Evolutionary conservation across 805 yeast genomes (phyloP), one percentile per base, ranked within the genome.

Genomic region (Candida nonsorbophila): DNA sequence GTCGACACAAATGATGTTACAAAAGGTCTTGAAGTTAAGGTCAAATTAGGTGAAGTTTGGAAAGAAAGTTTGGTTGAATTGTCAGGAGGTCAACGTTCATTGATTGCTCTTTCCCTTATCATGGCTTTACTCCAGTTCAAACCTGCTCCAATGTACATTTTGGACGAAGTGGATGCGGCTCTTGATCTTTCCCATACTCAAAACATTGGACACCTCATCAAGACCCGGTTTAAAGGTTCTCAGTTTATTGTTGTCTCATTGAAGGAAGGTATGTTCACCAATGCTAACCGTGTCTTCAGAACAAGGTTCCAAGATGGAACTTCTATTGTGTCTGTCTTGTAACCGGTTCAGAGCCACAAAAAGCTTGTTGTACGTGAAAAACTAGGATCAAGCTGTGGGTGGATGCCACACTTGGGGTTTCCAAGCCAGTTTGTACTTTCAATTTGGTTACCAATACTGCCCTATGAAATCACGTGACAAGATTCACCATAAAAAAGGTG

Each of bases 101-200:
- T 94, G 40, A 84, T 90, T 40, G 98, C 98, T 0, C 62, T 92
- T 33, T 84, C 97, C 3, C 66, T 90, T 44, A 92, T 92, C 44
- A 72, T 90, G 77, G 95, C 97, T 0, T 66, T 92, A 37, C 64
- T 92, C 28, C 95, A 87, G 54, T 90, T 84, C 66, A 85, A 87
- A 53, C 99, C 99, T 4, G 98, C 99, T 1, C 98, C 98, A 6
- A 84, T 92, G 95, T 92, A 92, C 50, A 90, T 92, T 43, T 64
- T 92, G 34, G 98, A 92, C 58, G 98, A 92, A 60, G 97, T 92
- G 21, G 98, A 92, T 62, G 98, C 99, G 1, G 99, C 99, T 1
- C 69, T 92, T 41, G 99, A 92, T 67, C 71, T 90, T 40, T 84
- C 94, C 35, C 99, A 92, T 52, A 92, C 99, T 1, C 97, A 92